Evolutionary conservation across 2,329 filamentous ascomycete species (phyloP), one percentile per base, ranked within the genome.

Genomic region (Phialophora verrucosa): DNA sequence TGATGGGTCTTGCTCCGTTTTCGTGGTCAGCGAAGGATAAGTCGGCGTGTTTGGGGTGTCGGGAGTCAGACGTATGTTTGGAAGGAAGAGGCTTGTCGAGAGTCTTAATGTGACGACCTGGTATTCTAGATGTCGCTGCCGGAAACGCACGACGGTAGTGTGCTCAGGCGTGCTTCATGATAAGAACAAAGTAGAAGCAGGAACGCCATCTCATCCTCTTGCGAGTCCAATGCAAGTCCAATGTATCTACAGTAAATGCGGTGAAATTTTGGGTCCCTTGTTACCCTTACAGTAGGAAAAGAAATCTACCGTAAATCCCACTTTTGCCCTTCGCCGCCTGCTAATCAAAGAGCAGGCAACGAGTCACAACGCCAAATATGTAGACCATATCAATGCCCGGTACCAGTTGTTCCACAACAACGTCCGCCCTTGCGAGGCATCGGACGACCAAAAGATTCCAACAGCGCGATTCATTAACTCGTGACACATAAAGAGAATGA

Each of bases 401-500:
- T 51, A 42, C 29, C 31, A 23, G 49, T 20, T 53, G 29, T 59
- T 29, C 61, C 35, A 25, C 27, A 42, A n/a, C 29, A 42, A 14
- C 10, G 32, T 35, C 53, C 53, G 44, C 42, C 61, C 31, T 23
- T 8, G 27, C 12, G 49, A 49, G 49, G 23, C 14, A 38, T 61
- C 49, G 35, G 47, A 31, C 42, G 29, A 47, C 29, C 54, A 55
- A 8, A 54, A 14, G 31, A 50, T 57, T 42, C 31, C 50, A 62
- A 50, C 38, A 47, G 20, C 51, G 31, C 60, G 59, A 23, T 54
- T 70, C 69, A 58, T 70, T 31, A 69, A 38, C 64, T 70, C 66
- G 54, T 70, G 49, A 66, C 62, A 67, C 66, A 65, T 69, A 63
- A 68, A 50, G 38, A 59, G n/a, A 59, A n/a, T 20, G 32, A 38